These are phyloP conservation scores for Serendipita vermifera DNA, from an alignment of 768 basidiomycete genomes.

Conservation along the genomic window DNA sequence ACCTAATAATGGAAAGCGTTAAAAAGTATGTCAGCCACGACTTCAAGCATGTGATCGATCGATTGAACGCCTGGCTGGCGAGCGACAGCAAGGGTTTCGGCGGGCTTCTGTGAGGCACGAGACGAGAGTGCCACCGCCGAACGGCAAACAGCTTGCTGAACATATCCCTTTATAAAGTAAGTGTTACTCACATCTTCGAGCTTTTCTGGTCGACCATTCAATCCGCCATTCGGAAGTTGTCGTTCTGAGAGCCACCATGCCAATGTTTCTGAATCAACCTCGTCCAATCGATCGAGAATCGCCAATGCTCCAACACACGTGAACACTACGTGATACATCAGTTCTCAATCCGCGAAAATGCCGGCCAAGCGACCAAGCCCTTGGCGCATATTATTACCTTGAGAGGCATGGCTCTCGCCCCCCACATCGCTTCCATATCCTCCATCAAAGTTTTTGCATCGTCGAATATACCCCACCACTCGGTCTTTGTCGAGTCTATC, in stretches of 20 bases:
- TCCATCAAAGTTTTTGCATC: conserved; percentile 89
- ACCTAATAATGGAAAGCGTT: conserved; percentile 40
- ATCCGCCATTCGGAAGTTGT: conserved; percentile 82
- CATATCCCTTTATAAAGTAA: neutral
- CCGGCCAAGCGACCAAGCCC: too few relatives aligned
- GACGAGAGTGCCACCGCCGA: neutral
- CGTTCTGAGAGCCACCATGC: conserved; percentile 92
- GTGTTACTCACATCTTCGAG: conserved; percentile 67
- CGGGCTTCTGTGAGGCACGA: too few relatives aligned
- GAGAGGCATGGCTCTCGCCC: conserved; percentile 85
- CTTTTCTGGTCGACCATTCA: conserved; percentile 97
- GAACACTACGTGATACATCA: conserved; percentile 43
- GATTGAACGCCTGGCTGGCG: too few relatives aligned
- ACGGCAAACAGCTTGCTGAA: neutral
- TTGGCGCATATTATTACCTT: conserved; percentile 48
- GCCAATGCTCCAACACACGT: conserved; percentile 80
- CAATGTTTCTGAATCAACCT: conserved; percentile 63
- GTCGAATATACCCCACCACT: conserved; percentile 55
- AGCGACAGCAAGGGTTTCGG: too few relatives aligned
- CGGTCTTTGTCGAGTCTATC: conserved; percentile 50
- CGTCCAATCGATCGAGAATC: conserved; percentile 72
- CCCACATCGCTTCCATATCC: conserved; percentile 78
- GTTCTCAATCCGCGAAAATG: too few relatives aligned
- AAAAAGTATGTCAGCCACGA: too few relatives aligned
- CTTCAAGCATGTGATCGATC: too few relatives aligned